phyloP scores from a whole-genome alignment of 306 rosid genomes.

The Prinsepia uniflora region DNA sequence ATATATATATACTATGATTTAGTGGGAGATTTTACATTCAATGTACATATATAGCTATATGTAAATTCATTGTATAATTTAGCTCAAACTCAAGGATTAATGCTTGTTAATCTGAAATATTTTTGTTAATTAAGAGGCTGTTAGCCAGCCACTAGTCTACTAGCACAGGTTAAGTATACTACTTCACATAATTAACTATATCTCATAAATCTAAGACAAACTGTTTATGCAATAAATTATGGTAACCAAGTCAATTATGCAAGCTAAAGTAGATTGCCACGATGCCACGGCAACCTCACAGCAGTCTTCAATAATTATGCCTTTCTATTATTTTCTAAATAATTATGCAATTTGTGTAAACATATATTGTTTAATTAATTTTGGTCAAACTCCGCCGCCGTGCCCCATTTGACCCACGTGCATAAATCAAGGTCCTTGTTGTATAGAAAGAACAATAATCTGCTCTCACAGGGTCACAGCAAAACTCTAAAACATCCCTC shows the following conservation, averaged over 20 bases:
- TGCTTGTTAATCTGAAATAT: too few species aligned
- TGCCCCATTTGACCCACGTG: conserved; percentile 36
- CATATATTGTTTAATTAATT: background rate
- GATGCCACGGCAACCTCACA: background rate
- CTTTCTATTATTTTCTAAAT: background rate
- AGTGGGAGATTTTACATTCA: too few species aligned
- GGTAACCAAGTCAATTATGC: background rate
- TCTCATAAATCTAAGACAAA: background rate
- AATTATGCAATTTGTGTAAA: background rate
- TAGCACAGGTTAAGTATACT: background rate
- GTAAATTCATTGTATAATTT: too few species aligned
- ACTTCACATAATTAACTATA: background rate
- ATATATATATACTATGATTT: too few species aligned
- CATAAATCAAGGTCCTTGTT: background rate
- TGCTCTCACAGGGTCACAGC: background rate
- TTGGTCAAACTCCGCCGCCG: conserved; percentile 38
- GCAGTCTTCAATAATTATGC: background rate
- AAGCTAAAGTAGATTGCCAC: background rate
- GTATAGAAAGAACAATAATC: background rate
- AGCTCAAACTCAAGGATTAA: too few species aligned
- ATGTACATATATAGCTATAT: too few species aligned
- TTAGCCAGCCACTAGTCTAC: background rate
- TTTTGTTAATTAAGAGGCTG: background rate
- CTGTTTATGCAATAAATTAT: background rate
- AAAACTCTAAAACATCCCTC: conserved; percentile 24